These are phyloP conservation scores for Talaromyces funiculosus DNA, from an alignment of 2,329 filamentous ascomycete genomes.

Conservation along the genomic window DNA sequence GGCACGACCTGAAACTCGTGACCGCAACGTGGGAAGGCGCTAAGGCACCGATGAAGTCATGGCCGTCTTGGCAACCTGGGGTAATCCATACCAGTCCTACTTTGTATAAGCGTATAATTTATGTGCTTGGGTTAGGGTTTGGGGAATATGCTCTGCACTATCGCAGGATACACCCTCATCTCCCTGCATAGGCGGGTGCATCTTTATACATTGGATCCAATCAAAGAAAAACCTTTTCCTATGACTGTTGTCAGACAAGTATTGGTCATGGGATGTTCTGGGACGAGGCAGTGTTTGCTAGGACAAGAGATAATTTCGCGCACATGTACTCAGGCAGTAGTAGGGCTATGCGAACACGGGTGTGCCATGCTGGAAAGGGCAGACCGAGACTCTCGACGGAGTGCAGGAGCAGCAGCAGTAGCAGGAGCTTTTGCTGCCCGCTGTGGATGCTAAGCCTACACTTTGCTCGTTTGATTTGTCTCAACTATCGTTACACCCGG, in stretches of 20 bases:
- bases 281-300: too few species aligned
- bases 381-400: background rate
- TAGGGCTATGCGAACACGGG: too few species aligned
- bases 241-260: too few species aligned
- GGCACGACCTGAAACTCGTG: background rate
- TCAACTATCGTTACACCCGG: background rate
- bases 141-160: too few species aligned
- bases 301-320: too few species aligned
- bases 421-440: background rate
- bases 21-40: background rate
- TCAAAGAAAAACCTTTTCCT: too few species aligned
- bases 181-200: too few species aligned
- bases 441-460: background rate
- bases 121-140: too few species aligned
- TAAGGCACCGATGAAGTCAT: background rate
- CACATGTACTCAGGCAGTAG: too few species aligned
- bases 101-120: background rate
- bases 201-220: too few species aligned
- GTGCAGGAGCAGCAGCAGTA: background rate
- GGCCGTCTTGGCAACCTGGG: background rate
- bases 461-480: background rate
- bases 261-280: too few species aligned
- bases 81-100: background rate
- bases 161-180: too few species aligned
- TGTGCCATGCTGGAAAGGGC: constrained; percentile 8